Evolutionary conservation across 2,329 filamentous ascomycete species (phyloP), one percentile per base, ranked within the genome.

Genomic region (Aspergillus sp.): DNA sequence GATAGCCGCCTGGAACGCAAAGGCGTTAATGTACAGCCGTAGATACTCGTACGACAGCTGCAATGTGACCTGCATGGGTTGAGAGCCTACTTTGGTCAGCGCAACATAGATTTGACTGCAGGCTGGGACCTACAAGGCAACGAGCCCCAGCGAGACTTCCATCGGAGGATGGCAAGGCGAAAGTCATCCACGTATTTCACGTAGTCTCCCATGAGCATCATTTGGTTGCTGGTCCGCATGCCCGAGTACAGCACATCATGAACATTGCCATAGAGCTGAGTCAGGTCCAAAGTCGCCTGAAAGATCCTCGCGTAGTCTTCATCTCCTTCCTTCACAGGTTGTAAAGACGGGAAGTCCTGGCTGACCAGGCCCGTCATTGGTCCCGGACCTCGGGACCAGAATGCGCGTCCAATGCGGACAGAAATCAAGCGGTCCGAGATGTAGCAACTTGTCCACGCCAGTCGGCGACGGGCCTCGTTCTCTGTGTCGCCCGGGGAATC

Each of bases 171-270:
- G 2, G 85, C 84, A 1, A 81, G 79, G 3, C 86, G 81, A 58
- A 89, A 89, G 63, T 89, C 87, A 60, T 89, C 87, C 56, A 89
- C 86, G 58, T 88, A 89, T 64, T 88, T 85, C 55, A 88, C 87
- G 63, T 89, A 89, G 59, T 88, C 84, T 1, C 87, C 87, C 62
- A 85, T 85, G 23, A 87, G 75, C 71, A 89, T 88, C 56, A 86
- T 81, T 52, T 88, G 83, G 64, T 86, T 85, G 51, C 85, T 85
- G 40, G 86, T 85, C 16, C 84, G 83, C 47, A 85, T 86, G 5
- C 87, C 88, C 0, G 86, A 87, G 66, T 89, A 90, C 1, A 90
- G 71, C 0, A 89, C 84, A 62, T 89, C 87, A 52, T 89, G 87
- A 0, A 88, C 86, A 59, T 89, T 89, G 17, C 84, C 85, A 64